Evolutionary conservation across 2,329 filamentous ascomycete species (phyloP).

Genomic region (Bipolaris gigantea): DNA sequence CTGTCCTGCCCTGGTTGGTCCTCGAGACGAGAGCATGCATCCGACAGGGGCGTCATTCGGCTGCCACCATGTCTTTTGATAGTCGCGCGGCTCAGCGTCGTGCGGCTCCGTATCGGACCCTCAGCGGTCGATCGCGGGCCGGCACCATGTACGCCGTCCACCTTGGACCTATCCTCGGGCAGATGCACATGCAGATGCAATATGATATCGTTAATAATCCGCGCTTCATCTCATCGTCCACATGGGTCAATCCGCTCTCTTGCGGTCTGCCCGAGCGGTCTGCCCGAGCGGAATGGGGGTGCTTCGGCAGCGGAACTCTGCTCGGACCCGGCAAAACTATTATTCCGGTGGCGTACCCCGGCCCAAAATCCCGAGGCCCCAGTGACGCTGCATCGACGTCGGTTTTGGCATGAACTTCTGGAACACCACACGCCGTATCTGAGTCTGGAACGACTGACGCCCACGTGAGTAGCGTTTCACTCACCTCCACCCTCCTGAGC

Average conservation of each 20-base stretch:
- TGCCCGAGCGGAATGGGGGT: not conserved
- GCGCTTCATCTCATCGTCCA: too few species aligned
- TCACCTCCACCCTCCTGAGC: slow-evolving; percentile 1
- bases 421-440: slow-evolving; percentile 13
- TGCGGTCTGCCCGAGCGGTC: not conserved
- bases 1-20: not conserved
- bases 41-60: not conserved
- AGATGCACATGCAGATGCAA: not conserved
- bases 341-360: slow-evolving; percentile 11
- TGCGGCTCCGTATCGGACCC: not conserved
- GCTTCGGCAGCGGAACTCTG: not conserved
- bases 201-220: too few species aligned
- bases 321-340: slow-evolving; percentile 2
- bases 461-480: slow-evolving; percentile 17
- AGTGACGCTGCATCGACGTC: slow-evolving; percentile 11
- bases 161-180: not conserved
- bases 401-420: slow-evolving; percentile 10
- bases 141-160: not conserved
- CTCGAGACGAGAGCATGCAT: not conserved
- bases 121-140: not conserved
- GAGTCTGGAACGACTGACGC: slow-evolving; percentile 9
- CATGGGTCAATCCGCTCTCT: too few species aligned
- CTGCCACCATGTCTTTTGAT: slow-evolving; percentile 3
- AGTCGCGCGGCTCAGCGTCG: not conserved
- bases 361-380: not conserved